Evolutionary conservation across 495 filamentous ascomycete genomes (phyloP), one percentile per base, ranked within the genome.

Genomic region (Aspergillus cavernicola): DNA sequence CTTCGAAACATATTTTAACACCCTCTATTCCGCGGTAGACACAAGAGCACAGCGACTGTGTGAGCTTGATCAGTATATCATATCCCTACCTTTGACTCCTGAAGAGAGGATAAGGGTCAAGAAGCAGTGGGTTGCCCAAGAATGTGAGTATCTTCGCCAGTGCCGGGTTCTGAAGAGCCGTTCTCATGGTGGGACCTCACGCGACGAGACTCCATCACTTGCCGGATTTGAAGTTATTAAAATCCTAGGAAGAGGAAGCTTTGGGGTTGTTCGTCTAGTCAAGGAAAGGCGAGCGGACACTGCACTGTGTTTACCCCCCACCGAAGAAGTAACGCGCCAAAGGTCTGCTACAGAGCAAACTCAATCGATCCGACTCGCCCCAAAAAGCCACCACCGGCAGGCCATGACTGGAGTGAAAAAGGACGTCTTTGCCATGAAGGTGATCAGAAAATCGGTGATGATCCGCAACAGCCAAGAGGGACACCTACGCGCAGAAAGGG

Each of bases 221-320:
- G 80, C 81, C 3, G 84, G 84, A n/a, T 96, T 89, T 57, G 88
- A 96, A 57, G 71, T 84, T 15, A 70, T 96, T 32, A 87, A 87
- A 57, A 74, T 90, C n/a, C 78, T 97, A n/a, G 92, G 92, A 0
- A 95, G 92, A 66, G 92, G 92, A 12, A 96, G 92, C 60, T 97
- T 96, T 71, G 92, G 92, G 2, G 85, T 95, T 48, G 92, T 97
- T 6, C 79, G 86, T 39, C 76, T 97, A 20, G 91, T 96, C 6
- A 83, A 81, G 15, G 86, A 92, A 64, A 84, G 77, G 56, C 24
- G 24, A 7, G n/a, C 46, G 3, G 13, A 29, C 9, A 33, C 1
- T 32, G 8, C 42, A 6, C 12, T 18, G 1, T 13, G 20, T 13
- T 4, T 33, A 12, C 10, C 28, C 8, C 10, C 42, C 1, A 41